Evolutionary conservation across 208 protist genomes (phyloP), one percentile per base, ranked within the genome.

Genomic region (Wallacemonas rigidus): DNA sequence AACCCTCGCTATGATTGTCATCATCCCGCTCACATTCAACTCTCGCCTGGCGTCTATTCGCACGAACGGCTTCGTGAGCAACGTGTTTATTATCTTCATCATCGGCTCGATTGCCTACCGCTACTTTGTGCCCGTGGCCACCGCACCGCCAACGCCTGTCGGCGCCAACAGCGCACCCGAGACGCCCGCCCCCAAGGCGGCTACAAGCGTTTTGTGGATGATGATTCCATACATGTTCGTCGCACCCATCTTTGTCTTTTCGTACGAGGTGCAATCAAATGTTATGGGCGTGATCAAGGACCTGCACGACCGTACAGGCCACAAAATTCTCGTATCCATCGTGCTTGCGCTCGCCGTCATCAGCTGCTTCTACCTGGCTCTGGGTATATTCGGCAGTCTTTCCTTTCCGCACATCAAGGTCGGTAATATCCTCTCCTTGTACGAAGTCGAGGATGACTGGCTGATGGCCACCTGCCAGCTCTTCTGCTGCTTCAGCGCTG

Each of bases 271-370:
- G 72, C 86, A 92, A 76, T 90, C 89, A 17, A 94, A 94, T 67
- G 85, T 90, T 6, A 94, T 94, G 89, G 86, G 71, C 0, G 85
- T 94, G 7, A 92, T 94, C 67, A 92, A 92, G 76, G 86, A 94
- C 39, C 71, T 92, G 54, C 82, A 91, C 72, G 82, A 94, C 69
- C 77, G 82, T 41, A 87, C 86, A 9, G 86, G 86, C 48, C 76
- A 67, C 61, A 81, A 82, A 57, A 83, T 94, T 50, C 80, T 91
- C 36, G n/a, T 83, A 9, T 88, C 79, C 12, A 92, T 87, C 15
- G 84, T 72, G 2, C 57, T 94, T n/a, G 85, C 89, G 14, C 75
- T 94, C n/a, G 43, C 63, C 36, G 76, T 86, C 2, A 76, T 85
- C 35, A 88, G 85, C n/a, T 40, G 56, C 35, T 86, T 94, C 75